Percentiles rank a stretch among this genome's conserved stretches.
Evolutionary conservation across 306 rosid genomes (phyloP).

Genomic region (Lagenaria siceraria): DNA sequence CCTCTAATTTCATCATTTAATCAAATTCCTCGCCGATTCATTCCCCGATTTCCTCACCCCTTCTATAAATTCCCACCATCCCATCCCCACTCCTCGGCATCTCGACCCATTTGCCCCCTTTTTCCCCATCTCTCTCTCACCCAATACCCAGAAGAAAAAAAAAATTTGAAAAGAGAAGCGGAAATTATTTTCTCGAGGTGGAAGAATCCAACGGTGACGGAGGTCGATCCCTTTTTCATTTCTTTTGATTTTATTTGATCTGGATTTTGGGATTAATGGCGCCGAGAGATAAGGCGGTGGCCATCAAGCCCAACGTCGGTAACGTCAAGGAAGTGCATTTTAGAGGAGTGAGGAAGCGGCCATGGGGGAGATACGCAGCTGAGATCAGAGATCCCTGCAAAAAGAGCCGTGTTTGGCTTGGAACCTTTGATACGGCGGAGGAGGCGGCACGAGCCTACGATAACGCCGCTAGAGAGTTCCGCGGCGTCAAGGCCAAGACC

Average conservation of each 20-base stretch:
- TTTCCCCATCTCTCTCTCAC: background rate
- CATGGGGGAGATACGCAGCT: constrained; percentile 98
- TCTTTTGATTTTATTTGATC: background rate
- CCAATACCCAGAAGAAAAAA: background rate
- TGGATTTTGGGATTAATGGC: constrained; percentile 35
- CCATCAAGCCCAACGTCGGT: constrained; percentile 16
- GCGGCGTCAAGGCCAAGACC: constrained; percentile 91
- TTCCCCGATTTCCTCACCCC: background rate
- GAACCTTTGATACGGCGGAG: constrained; percentile 89
- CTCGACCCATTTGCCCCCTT: background rate
- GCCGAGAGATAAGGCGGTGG: constrained; percentile 46
- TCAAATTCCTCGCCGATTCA: constrained; percentile 4
- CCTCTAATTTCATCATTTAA: background rate
- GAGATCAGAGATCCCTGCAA: constrained; percentile 91
- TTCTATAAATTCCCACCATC: constrained; percentile 25
- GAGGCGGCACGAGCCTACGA: constrained; percentile 96
- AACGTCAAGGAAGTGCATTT: constrained; percentile 64
- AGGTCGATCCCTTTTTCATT: background rate
- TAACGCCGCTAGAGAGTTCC: constrained; percentile 72
- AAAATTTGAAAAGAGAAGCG: background rate
- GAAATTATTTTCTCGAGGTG: background rate
- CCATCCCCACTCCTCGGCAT: background rate
- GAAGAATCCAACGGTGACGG: background rate
- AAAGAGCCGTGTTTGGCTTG: constrained; percentile 99
- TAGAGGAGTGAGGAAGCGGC: constrained; percentile 91